phyloP scores from a whole-genome alignment of 2,329 filamentous ascomycete genomes.

The Phyllosticta paracitricarpa region DNA sequence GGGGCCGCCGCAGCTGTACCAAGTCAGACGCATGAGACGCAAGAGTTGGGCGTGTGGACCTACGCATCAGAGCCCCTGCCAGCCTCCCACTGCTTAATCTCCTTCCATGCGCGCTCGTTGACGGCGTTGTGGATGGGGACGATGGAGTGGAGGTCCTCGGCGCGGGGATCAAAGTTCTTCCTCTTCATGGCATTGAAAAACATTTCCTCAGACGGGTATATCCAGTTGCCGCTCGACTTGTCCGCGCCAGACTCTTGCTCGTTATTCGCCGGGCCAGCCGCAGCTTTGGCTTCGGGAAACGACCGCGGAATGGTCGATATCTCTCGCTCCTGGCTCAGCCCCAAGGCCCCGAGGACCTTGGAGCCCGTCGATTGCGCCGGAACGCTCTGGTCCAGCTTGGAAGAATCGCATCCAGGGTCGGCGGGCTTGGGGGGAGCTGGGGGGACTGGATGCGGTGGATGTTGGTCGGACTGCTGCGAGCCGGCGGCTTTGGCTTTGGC shows the following conservation, averaged over 20 bases:
- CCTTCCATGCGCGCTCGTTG: constrained; percentile 89
- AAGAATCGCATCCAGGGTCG: constrained; percentile 29
- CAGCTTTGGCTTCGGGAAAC: constrained; percentile 29
- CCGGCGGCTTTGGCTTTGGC: constrained; percentile 46
- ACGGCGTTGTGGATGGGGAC: constrained; percentile 98
- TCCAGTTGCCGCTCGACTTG: constrained; percentile 71
- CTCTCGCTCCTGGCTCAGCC: constrained; percentile 52
- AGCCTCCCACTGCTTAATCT: constrained; percentile 83
- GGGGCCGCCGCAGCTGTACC: constrained; percentile 58
- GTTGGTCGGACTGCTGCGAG: constrained; percentile 25
- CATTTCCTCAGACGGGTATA: constrained; percentile 93
- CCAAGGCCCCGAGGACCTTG: constrained; percentile 11
- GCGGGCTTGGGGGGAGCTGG: constrained; percentile 8
- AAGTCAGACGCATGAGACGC: neutral
- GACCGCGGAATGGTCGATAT: constrained; percentile 62
- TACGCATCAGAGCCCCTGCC: constrained; percentile 50
- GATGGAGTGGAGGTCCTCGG: constrained; percentile 76
- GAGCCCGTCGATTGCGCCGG: constrained; percentile 12
- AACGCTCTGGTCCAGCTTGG: constrained; percentile 15
- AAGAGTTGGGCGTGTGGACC: constrained; percentile 13
- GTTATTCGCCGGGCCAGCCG: constrained; percentile 51
- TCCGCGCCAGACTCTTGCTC: constrained; percentile 62
- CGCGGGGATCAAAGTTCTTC: constrained; percentile 66
- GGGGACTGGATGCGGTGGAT: constrained; percentile 18
- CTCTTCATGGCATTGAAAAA: constrained; percentile 96